phyloP scores from a whole-genome alignment of 2,329 filamentous ascomycete genomes.

The Ceratocystis ficicola region DNA sequence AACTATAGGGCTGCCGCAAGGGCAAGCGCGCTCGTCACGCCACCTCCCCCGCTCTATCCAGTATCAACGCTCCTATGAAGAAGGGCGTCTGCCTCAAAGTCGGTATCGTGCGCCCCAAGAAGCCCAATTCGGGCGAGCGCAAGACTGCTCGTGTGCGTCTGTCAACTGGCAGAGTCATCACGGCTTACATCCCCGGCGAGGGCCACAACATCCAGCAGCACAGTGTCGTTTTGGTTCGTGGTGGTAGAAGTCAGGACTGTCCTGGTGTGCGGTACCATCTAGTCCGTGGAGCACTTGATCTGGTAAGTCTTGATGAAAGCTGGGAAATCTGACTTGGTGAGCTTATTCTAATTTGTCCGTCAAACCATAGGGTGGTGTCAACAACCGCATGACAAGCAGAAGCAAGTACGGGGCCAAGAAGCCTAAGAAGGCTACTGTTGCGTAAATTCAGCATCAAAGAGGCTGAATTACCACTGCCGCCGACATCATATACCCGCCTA shows the following conservation, averaged over 20 bases:
- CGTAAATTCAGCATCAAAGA: slow-evolving; percentile 27
- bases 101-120: slow-evolving; percentile 89
- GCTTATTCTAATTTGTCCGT: background rate
- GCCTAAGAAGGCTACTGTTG: slow-evolving; percentile 65
- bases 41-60: slow-evolving; percentile 70
- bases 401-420: slow-evolving; percentile 99
- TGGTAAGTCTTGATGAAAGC: slow-evolving; percentile 49
- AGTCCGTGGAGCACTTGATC: slow-evolving; percentile 79
- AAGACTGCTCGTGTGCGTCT: slow-evolving; percentile 89
- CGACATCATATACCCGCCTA: slow-evolving; percentile 2
- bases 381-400: slow-evolving; percentile 66
- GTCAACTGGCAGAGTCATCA: slow-evolving; percentile 75
- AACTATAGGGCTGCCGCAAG: slow-evolving; percentile 57
- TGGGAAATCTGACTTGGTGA: background rate
- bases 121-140: slow-evolving; percentile 93
- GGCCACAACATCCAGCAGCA: slow-evolving; percentile 99
- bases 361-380: slow-evolving; percentile 65
- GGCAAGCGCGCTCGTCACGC: slow-evolving; percentile 72
- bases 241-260: slow-evolving; percentile 89
- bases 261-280: slow-evolving; percentile 95
- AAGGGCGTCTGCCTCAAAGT: slow-evolving; percentile 96
- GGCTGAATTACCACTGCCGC: background rate
- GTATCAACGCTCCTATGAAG: slow-evolving; percentile 59
- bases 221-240: slow-evolving; percentile 89
- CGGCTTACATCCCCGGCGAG: slow-evolving; percentile 91